These are phyloP conservation scores for Dictyostelium firmibasis DNA, from an alignment of 78 protist genomes.

Conservation along the genomic window DNA sequence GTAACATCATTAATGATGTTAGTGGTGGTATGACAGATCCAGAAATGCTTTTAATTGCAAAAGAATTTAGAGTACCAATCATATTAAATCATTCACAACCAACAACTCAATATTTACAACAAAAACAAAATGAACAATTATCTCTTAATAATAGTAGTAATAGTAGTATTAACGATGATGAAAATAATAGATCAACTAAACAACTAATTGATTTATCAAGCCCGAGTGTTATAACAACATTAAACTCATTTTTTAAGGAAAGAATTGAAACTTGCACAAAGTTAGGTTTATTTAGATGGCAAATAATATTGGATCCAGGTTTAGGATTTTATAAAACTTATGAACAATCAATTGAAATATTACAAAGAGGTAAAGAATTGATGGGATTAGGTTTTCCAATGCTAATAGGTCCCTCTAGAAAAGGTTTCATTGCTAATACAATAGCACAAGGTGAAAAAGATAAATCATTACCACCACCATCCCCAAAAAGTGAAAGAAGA, in stretches of 20 bases:
- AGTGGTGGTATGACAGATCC: constrained; percentile 62
- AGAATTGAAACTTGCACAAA: constrained; percentile 18
- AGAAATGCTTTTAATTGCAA: constrained; percentile 49
- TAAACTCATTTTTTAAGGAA: constrained; percentile 28
- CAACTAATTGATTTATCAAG: background rate
- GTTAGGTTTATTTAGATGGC: constrained; percentile 71
- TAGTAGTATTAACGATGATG: background rate
- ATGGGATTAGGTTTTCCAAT: constrained; percentile 24
- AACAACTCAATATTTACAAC: constrained; percentile 64
- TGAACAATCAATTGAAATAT: constrained; percentile 48
- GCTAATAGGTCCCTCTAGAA: constrained; percentile 84
- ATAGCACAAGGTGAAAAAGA: background rate
- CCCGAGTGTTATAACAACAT: background rate
- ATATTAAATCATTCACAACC: constrained; percentile 70
- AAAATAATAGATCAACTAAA: background rate
- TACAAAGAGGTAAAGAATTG: background rate
- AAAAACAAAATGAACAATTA: background rate
- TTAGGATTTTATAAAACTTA: constrained; percentile 86
- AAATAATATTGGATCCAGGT: constrained; percentile 86
- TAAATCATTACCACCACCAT: constrained; percentile 28
- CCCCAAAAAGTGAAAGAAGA: constrained; percentile 18
- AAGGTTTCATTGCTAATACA: constrained; percentile 82
- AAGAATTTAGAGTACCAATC: constrained; percentile 52
- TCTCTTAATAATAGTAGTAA: background rate
- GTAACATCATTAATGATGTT: constrained; percentile 84